These are phyloP conservation scores for Primulina huaijiensis DNA, from an alignment of 257 asterid species.

Conservation along the genomic window DNA sequence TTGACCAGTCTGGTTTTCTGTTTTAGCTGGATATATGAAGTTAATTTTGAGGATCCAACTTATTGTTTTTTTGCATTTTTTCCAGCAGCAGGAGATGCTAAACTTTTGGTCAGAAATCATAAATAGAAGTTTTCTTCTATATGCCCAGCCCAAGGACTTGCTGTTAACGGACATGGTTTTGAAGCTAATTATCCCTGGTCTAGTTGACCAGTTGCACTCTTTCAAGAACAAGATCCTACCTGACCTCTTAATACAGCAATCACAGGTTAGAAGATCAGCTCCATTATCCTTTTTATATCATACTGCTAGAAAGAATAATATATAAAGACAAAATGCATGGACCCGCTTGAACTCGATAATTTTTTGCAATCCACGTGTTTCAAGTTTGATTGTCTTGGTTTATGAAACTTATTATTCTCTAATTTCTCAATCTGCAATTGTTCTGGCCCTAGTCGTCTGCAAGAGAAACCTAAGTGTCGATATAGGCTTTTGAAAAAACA, in stretches of 20 bases:
- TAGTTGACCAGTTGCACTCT: slow-evolving; percentile 68
- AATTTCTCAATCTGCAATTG: too few species aligned
- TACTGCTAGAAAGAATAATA: too few species aligned
- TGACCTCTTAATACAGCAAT: slow-evolving; percentile 52
- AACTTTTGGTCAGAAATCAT: slow-evolving; percentile 62
- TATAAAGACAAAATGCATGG: too few species aligned
- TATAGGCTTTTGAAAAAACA: too few species aligned
- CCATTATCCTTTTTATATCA: background rate
- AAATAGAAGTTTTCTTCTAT: slow-evolving; percentile 74
- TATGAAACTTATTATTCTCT: too few species aligned
- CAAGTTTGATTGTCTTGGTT: too few species aligned
- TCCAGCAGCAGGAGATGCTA: slow-evolving; percentile 70
- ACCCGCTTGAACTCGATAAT: too few species aligned
- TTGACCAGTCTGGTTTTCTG: background rate
- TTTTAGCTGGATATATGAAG: slow-evolving; percentile 14
- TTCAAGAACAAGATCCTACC: slow-evolving; percentile 59
- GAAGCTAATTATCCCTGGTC: slow-evolving; percentile 77
- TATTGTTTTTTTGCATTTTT: slow-evolving; percentile 25
- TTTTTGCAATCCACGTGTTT: too few species aligned
- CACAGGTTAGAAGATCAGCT: slow-evolving; percentile 47
- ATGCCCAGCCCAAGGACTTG: slow-evolving; percentile 63
- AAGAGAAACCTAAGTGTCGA: too few species aligned
- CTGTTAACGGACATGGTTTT: slow-evolving; percentile 51
- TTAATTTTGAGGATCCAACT: slow-evolving; percentile 16
- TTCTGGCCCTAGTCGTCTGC: too few species aligned